Conservation (phyloP, 2,329 filamentous ascomycete genomes). For the Monosporascus sp. region DNA sequence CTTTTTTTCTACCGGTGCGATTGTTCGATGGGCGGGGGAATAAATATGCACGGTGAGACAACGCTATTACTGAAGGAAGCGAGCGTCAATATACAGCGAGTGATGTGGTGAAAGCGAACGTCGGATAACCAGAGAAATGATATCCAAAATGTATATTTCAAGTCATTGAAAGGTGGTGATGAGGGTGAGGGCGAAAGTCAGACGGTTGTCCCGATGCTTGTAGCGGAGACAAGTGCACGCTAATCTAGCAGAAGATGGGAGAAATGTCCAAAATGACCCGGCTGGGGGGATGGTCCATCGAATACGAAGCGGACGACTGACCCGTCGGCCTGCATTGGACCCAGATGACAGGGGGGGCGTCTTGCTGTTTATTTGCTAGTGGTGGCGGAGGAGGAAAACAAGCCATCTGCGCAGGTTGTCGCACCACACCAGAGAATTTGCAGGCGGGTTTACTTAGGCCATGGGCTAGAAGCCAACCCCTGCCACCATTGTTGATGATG, state of each 20-base stretch:
- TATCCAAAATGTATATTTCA: constrained; percentile 6
- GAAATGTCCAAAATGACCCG: no score
- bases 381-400: not conserved
- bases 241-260: no score
- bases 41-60: no score
- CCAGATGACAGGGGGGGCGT: no score
- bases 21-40: not conserved
- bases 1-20: not conserved
- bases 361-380: not conserved
- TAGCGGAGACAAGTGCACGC: not conserved
- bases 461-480: not conserved
- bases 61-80: constrained; percentile 9
- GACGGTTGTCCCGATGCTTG: not conserved
- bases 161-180: constrained; percentile 9
- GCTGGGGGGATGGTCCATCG: no score
- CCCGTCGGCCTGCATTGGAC: no score
- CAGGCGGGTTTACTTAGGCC: not conserved
- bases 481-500: not conserved
- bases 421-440: not conserved
- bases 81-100: constrained; percentile 12
- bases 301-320: no score
- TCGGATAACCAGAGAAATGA: constrained; percentile 12
- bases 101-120: constrained; percentile 22
- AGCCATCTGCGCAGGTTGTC: not conserved
- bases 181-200: not conserved